phyloP scores from a whole-genome alignment of 345 rosid species.

The Camelina neglecta region DNA sequence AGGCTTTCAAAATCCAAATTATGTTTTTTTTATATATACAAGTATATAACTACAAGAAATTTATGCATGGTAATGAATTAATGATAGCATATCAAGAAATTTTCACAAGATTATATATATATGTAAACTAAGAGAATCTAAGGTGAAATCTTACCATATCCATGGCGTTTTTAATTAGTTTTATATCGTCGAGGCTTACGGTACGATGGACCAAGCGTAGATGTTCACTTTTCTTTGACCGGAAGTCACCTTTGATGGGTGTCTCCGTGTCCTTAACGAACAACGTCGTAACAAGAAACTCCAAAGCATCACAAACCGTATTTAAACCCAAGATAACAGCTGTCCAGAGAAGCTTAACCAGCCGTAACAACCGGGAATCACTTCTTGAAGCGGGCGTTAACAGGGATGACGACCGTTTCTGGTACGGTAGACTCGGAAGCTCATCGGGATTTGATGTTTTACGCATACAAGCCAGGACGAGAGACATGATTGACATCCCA shows the following conservation, averaged over 20 bases:
- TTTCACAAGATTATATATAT: too few relatives aligned
- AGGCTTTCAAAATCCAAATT: not conserved
- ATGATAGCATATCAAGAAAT: too few relatives aligned
- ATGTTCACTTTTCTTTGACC: not conserved
- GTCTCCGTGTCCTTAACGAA: slow-evolving; percentile 52
- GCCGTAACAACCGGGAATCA: slow-evolving; percentile 39
- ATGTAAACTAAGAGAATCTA: too few relatives aligned
- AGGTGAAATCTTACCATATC: slow-evolving; percentile 38
- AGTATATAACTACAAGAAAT: too few relatives aligned
- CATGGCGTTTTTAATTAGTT: slow-evolving; percentile 21
- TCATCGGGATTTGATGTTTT: slow-evolving; percentile 56
- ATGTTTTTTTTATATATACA: too few relatives aligned
- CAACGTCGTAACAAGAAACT: slow-evolving; percentile 43
- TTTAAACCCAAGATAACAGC: slow-evolving; percentile 49
- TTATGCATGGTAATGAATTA: too few relatives aligned
- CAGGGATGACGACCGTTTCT: slow-evolving; percentile 14
- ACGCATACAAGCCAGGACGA: slow-evolving; percentile 53
- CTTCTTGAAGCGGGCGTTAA: not conserved
- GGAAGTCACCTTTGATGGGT: slow-evolving; percentile 48
- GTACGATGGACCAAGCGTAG: slow-evolving; percentile 49
- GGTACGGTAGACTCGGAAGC: slow-evolving; percentile 59
- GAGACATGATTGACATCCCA: slow-evolving; percentile 60
- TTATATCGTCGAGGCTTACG: slow-evolving; percentile 57
- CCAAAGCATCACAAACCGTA: slow-evolving; percentile 49
- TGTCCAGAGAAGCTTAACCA: slow-evolving; percentile 48